These are phyloP conservation scores for Heteromeles arbutifolia DNA, from an alignment of 306 rosid genomes.

Conservation along the genomic window DNA sequence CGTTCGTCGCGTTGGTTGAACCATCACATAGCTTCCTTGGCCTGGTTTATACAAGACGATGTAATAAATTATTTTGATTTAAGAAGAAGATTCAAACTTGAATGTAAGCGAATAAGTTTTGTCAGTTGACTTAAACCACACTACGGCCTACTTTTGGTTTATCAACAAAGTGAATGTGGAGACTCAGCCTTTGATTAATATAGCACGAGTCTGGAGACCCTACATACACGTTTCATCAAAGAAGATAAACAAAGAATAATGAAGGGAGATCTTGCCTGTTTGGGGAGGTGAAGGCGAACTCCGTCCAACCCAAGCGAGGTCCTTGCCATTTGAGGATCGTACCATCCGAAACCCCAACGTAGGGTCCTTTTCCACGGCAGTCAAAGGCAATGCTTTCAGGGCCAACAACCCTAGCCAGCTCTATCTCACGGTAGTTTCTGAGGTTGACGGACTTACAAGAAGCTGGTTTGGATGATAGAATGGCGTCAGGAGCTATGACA, in stretches of 20 bases:
- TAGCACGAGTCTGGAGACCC: no score
- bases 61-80: no score
- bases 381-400: conserved; percentile 58
- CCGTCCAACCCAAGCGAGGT: conserved; percentile 22
- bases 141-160: no score
- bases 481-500: not conserved
- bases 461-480: not conserved
- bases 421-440: conserved; percentile 8
- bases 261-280: conserved; percentile 22
- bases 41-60: conserved; percentile 13
- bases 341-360: conserved; percentile 50
- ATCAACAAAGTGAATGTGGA: no score
- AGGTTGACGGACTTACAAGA: conserved; percentile 2
- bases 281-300: conserved; percentile 45
- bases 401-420: conserved; percentile 32
- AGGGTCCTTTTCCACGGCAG: conserved; percentile 55
- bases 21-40: conserved; percentile 36
- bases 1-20: conserved; percentile 12
- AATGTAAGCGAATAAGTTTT: no score
- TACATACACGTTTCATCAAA: no score
- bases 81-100: not conserved
- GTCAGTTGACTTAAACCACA: not conserved
- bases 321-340: conserved; percentile 53
- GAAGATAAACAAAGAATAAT: not conserved
- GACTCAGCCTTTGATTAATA: not conserved